Conservation (phyloP, 2,329 filamentous ascomycete genomes). For the Sclerotinia minor region DNA sequence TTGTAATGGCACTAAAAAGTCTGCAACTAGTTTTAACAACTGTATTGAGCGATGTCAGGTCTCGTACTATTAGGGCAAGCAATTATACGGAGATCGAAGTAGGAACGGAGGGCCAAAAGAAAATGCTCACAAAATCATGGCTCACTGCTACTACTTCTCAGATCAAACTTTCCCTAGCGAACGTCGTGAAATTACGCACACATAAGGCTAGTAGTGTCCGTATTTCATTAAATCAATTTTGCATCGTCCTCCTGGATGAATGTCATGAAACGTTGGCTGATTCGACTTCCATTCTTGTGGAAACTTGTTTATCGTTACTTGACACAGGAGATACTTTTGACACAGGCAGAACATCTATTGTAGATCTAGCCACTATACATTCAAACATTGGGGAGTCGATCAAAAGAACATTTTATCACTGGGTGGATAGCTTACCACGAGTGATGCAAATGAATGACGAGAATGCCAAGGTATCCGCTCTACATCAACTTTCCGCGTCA, state of each 20-base stretch:
- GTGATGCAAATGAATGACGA: conserved; percentile 85
- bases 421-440: conserved; percentile 77
- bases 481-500: conserved; percentile 75
- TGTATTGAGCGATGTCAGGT: conserved; percentile 59
- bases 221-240: conserved; percentile 66
- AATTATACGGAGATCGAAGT: conserved; percentile 33
- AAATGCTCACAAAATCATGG: conserved; percentile 58
- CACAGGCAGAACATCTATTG: conserved; percentile 50
- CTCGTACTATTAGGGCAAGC: conserved; percentile 44
- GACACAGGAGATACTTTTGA: conserved; percentile 46
- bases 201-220: conserved; percentile 71
- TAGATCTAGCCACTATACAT: conserved; percentile 63
- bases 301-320: conserved; percentile 74
- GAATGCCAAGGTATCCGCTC: conserved; percentile 66
- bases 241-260: conserved; percentile 72
- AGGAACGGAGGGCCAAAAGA: conserved; percentile 42
- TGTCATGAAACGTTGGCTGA: conserved; percentile 72
- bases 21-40: conserved; percentile 56
- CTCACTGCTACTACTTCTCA: conserved; percentile 76
- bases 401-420: conserved; percentile 73
- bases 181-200: conserved; percentile 71
- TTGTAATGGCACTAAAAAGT: conserved; percentile 61
- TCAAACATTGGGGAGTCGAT: conserved; percentile 62
- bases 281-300: conserved; percentile 70
- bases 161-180: conserved; percentile 78